Percentiles rank a stretch among this genome's conserved stretches.
phyloP scores from a whole-genome alignment of 768 basidiomycete genomes.

The Suillus fuscotomentosus region DNA sequence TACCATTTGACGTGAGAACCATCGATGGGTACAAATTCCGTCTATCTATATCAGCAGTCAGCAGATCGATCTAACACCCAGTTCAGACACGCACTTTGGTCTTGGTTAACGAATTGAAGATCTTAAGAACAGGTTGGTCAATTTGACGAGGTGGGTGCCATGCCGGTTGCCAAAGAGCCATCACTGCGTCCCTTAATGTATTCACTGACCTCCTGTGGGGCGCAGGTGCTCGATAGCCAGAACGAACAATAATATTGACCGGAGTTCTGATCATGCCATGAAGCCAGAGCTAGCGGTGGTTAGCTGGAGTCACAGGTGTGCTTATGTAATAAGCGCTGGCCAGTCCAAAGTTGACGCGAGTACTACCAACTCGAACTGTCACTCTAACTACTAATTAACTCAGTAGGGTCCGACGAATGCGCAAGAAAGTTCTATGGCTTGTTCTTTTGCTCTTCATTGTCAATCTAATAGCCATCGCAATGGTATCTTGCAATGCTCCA shows the following conservation, averaged over 20 bases:
- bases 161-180: constrained; percentile 60
- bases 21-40: constrained; percentile 68
- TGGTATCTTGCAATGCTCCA: no score
- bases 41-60: constrained; percentile 40
- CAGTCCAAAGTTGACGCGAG: not conserved
- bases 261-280: constrained; percentile 23
- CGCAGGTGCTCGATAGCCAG: constrained; percentile 7
- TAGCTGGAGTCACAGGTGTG: constrained; percentile 1
- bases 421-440: no score
- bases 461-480: no score
- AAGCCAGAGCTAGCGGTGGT: no score
- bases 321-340: constrained; percentile 5
- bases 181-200: constrained; percentile 19
- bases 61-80: constrained; percentile 9
- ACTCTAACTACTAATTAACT: no score
- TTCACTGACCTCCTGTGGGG: constrained; percentile 9
- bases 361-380: no score
- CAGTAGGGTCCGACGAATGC: no score
- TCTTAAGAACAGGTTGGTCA: constrained; percentile 54
- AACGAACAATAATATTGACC: constrained; percentile 13
- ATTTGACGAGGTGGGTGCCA: constrained; percentile 42
- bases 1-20: constrained; percentile 93
- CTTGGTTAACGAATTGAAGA: constrained; percentile 92
- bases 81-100: constrained; percentile 65
- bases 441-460: no score